Percentiles rank a stretch among this genome's conserved stretches.
phyloP scores from a whole-genome alignment of 768 basidiomycete genomes.

The Fomitopsis serialis region DNA sequence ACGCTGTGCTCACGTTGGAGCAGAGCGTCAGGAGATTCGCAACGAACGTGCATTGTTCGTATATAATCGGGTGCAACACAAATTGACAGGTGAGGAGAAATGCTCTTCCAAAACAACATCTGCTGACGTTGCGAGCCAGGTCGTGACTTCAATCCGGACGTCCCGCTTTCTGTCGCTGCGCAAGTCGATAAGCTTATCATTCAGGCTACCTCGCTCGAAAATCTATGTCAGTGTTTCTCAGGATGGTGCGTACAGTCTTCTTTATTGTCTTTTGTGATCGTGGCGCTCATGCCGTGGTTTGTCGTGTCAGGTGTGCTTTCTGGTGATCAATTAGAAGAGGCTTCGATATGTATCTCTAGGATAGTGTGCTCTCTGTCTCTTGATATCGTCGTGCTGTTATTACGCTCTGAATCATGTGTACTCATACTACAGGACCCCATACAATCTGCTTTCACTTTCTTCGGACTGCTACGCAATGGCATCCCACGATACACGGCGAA shows the following conservation, averaged over 20 bases:
- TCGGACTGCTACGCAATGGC: too few species aligned
- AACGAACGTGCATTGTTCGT: conserved; percentile 89
- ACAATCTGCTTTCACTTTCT: too few species aligned
- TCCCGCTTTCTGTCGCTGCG: conserved; percentile 61
- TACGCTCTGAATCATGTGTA: too few species aligned
- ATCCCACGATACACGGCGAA: too few species aligned
- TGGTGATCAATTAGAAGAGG: conserved; percentile 40
- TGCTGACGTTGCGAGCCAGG: conserved; percentile 45
- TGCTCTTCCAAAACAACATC: neutral
- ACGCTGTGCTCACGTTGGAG: conserved; percentile 12
- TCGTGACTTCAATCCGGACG: conserved; percentile 87
- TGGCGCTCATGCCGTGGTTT: neutral
- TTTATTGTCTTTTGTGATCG: neutral
- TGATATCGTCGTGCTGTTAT: too few species aligned
- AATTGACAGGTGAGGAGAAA: conserved; percentile 72
- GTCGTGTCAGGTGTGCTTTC: conserved; percentile 56
- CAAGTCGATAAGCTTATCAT: conserved; percentile 94
- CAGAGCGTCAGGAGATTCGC: conserved; percentile 75
- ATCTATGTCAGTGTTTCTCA: conserved; percentile 94
- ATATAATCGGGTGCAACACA: conserved; percentile 92
- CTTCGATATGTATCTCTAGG: too few species aligned
- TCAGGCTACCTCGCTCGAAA: conserved; percentile 91
- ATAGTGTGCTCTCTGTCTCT: too few species aligned
- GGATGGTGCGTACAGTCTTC: conserved; percentile 59
- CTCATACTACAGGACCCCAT: too few species aligned